These are phyloP conservation scores for Aspergillus sclerotialis DNA, from an alignment of 2,329 filamentous ascomycete species.

Conservation along the genomic window DNA sequence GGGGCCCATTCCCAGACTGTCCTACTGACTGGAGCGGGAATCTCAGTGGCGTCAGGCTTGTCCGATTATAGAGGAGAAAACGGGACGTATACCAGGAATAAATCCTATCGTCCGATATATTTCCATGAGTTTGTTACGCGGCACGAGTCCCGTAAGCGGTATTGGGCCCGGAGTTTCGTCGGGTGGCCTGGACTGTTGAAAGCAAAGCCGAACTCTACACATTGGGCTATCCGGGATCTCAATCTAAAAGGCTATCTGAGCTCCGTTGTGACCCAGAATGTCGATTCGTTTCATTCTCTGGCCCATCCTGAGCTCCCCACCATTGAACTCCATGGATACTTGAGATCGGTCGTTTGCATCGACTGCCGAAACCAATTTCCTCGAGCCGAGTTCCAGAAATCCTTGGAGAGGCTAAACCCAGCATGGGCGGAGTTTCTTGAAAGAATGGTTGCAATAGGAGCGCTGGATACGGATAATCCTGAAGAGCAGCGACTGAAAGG, in stretches of 20 bases:
- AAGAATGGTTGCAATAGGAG: conserved; percentile 65
- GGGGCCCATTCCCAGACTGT: conserved; percentile 52
- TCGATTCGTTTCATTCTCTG: conserved; percentile 82
- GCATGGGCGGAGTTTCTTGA: conserved; percentile 72
- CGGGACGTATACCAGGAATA: conserved; percentile 90
- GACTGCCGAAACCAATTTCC: conserved; percentile 68
- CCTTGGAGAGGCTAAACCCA: conserved; percentile 74
- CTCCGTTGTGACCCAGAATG: conserved; percentile 87
- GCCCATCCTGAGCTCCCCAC: conserved; percentile 70
- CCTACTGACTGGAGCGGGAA: conserved; percentile 74
- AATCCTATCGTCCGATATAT: conserved; percentile 84
- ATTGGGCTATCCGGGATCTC: conserved; percentile 68
- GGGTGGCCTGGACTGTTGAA: conserved; percentile 79
- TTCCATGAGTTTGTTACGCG: conserved; percentile 77
- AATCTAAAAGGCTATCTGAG: conserved; percentile 65
- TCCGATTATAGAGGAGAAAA: conserved; percentile 86
- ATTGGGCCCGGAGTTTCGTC: conserved; percentile 92
- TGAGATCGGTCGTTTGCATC: conserved; percentile 73
- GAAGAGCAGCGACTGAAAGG: conserved; percentile 60
- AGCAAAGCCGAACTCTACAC: conserved; percentile 71
- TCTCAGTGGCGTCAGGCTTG: conserved; percentile 87
- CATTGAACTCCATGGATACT: conserved; percentile 84
- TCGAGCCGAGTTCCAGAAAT: conserved; percentile 66
- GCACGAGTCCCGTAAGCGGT: conserved; percentile 82
- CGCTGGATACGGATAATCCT: conserved; percentile 70